A percentile compares a stretch with the other conserved stretches of the same genome.
These are phyloP conservation scores for Aspergillus sp. DNA, from an alignment of 2,329 filamentous ascomycete genomes.

Conservation along the genomic window DNA sequence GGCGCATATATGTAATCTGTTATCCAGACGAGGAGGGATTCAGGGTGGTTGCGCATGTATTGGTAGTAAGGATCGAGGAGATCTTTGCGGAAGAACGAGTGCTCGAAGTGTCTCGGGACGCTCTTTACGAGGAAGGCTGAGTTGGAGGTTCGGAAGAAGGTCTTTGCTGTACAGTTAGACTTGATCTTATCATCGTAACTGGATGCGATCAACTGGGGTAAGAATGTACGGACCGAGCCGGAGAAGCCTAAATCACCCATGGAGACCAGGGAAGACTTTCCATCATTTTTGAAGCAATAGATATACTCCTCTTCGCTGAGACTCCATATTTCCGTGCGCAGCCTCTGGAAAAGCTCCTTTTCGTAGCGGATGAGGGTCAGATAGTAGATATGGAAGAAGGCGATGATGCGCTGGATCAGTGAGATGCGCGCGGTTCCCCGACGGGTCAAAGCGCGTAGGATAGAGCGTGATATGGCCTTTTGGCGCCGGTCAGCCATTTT, in stretches of 20 bases:
- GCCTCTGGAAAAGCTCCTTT: constrained; percentile 49
- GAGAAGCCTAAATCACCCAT: constrained; percentile 72
- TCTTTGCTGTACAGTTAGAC: constrained; percentile 38
- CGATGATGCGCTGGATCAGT: constrained; percentile 47
- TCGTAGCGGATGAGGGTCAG: constrained; percentile 50
- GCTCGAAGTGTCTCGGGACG: constrained; percentile 67
- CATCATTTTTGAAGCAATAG: constrained; percentile 51
- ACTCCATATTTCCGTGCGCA: constrained; percentile 54
- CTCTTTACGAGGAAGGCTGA: constrained; percentile 71
- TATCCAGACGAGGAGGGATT: constrained; percentile 68
- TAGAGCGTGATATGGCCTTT: constrained; percentile 29
- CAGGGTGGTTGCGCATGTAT: constrained; percentile 61
- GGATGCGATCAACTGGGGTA: background rate
- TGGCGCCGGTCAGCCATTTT: constrained; percentile 26
- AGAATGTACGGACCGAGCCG: constrained; percentile 54
- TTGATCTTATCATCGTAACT: background rate
- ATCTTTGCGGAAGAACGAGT: constrained; percentile 68
- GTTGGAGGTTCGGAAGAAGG: constrained; percentile 69
- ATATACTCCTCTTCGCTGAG: constrained; percentile 56
- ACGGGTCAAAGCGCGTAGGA: constrained; percentile 30
- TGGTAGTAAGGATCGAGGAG: constrained; percentile 64
- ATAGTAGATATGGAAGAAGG: constrained; percentile 56
- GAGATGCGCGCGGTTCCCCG: constrained; percentile 26
- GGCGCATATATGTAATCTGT: constrained; percentile 65
- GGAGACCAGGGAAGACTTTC: constrained; percentile 47